Evolutionary conservation across 495 filamentous ascomycete genomes (phyloP).

Genomic region (Aspergillus incahuasiensis): DNA sequence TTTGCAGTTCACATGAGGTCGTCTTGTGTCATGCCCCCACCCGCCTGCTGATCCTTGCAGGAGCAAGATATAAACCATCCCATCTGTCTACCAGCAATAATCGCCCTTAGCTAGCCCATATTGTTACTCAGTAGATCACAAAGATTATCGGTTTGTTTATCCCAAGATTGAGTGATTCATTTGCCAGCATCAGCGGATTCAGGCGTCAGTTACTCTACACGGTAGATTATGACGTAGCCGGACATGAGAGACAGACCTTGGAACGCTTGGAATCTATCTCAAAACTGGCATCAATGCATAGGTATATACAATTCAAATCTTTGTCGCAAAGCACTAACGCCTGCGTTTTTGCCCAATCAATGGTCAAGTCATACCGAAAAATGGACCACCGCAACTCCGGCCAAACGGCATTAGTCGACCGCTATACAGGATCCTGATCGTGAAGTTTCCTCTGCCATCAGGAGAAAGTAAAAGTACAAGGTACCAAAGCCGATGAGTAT

Average conservation of each 20-base stretch:
- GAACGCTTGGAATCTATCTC: conserved; percentile 18
- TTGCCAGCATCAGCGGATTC: not conserved
- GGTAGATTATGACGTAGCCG: not conserved
- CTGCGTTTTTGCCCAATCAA: conserved; percentile 15
- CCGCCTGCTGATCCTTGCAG: conserved; percentile 3
- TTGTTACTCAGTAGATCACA: not conserved
- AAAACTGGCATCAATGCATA: conserved; percentile 15
- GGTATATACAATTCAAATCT: conserved; percentile 25
- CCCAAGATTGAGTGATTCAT: not conserved
- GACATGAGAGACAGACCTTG: not conserved
- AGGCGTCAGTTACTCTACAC: not conserved
- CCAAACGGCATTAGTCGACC: not conserved
- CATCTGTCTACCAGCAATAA: not conserved
- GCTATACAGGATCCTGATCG: conserved; percentile 1
- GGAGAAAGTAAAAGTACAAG: conserved; percentile 12
- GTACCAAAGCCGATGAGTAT: conserved; percentile 1
- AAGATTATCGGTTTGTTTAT: not conserved
- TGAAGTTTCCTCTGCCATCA: not conserved
- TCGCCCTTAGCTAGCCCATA: not conserved
- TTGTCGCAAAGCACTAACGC: conserved; percentile 18
- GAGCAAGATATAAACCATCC: not conserved
- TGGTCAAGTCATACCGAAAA: conserved; percentile 11
- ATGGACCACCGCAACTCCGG: conserved; percentile 1
- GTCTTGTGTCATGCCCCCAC: conserved; percentile 13
- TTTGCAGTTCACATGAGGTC: conserved; percentile 1